A percentile compares a stretch with the other conserved stretches of the same genome.
These are phyloP conservation scores for Phialophora chinensis DNA, from an alignment of 2,329 filamentous ascomycete genomes.

Conservation along the genomic window DNA sequence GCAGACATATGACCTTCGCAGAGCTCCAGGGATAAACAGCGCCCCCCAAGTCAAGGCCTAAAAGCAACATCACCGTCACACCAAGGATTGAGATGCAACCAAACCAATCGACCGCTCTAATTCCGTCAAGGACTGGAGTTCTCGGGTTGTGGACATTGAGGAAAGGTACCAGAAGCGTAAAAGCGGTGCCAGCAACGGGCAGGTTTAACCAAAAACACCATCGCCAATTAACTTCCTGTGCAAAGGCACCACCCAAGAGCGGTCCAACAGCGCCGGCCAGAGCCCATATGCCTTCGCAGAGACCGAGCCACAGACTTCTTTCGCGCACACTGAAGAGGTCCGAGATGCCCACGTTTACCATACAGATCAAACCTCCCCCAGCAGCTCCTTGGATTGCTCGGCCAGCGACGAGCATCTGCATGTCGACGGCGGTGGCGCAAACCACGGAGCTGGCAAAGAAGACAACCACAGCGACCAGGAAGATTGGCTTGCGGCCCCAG, in stretches of 20 bases:
- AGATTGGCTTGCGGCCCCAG: constrained; percentile 62
- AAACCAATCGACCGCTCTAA: constrained; percentile 59
- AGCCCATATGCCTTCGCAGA: constrained; percentile 62
- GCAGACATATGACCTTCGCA: constrained; percentile 74
- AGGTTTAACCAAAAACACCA: constrained; percentile 65
- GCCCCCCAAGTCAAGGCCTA: constrained; percentile 85
- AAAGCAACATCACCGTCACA: constrained; percentile 82
- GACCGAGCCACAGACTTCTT: constrained; percentile 57
- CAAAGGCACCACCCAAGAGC: constrained; percentile 59
- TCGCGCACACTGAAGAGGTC: constrained; percentile 61
- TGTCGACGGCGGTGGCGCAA: constrained; percentile 55
- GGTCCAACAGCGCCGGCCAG: constrained; percentile 61
- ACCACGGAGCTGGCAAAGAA: constrained; percentile 60
- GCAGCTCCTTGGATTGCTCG: constrained; percentile 61
- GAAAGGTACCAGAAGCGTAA: constrained; percentile 58
- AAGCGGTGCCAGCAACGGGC: constrained; percentile 57
- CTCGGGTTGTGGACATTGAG: constrained; percentile 62
- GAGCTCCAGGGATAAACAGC: constrained; percentile 76
- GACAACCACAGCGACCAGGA: constrained; percentile 55
- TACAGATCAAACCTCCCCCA: constrained; percentile 59
- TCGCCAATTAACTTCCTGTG: constrained; percentile 53
- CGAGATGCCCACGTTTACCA: constrained; percentile 61
- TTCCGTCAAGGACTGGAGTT: constrained; percentile 51
- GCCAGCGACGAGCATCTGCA: constrained; percentile 60
- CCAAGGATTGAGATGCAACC: constrained; percentile 71